Conservation (phyloP, 2,329 filamentous ascomycete genomes). For the Colletotrichum sublineola region DNA sequence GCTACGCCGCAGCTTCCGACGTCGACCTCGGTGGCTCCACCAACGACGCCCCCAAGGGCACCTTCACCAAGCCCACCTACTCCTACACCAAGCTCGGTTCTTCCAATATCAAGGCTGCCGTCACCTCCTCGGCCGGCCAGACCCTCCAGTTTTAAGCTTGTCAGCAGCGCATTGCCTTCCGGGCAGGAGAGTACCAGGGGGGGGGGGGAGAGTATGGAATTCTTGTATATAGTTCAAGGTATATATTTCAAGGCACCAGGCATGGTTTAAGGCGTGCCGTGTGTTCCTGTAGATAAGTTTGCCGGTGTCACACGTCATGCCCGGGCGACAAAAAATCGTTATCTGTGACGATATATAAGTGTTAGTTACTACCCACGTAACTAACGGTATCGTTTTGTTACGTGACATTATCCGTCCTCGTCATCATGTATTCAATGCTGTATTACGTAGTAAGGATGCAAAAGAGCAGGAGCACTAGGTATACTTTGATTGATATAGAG, state of each 20-base stretch:
- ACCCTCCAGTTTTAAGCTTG: conserved; percentile 51
- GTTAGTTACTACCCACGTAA: too few species aligned
- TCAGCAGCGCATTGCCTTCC: not conserved
- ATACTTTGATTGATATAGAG: too few species aligned
- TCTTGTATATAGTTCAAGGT: conserved; percentile 34
- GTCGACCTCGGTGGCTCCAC: conserved; percentile 58
- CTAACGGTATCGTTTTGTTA: too few species aligned
- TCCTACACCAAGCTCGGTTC: conserved; percentile 61
- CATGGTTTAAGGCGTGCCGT: not conserved
- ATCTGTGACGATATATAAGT: too few species aligned
- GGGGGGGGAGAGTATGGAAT: conserved; percentile 24
- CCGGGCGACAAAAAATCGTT: too few species aligned
- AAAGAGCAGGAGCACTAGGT: too few species aligned
- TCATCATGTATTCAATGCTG: too few species aligned
- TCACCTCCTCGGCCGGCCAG: conserved; percentile 56
- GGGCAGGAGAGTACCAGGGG: conserved; percentile 1
- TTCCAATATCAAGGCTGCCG: conserved; percentile 58
- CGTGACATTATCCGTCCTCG: too few species aligned
- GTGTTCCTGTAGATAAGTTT: conserved; percentile 21
- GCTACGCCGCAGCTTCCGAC: conserved; percentile 58
- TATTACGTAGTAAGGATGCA: too few species aligned
- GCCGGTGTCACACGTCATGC: conserved; percentile 11
- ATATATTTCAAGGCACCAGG: conserved; percentile 22
- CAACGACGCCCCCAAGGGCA: conserved; percentile 64
- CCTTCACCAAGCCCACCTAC: conserved; percentile 67